A percentile compares a stretch with the other conserved stretches of the same genome.
phyloP scores from a whole-genome alignment of 106 monocot species.

The Dendrobium nobile region DNA sequence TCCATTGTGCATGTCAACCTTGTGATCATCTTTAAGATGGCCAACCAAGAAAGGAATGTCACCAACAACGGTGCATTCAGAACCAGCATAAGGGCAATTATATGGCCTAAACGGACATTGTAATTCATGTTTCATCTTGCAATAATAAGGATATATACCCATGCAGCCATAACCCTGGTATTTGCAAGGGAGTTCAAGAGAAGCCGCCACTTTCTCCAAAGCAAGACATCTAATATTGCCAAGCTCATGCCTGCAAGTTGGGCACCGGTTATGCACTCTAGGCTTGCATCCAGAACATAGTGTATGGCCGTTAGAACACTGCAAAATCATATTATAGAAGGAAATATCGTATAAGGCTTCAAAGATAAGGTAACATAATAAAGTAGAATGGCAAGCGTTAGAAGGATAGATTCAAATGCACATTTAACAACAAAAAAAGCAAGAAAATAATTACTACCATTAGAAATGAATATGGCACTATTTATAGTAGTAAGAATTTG shows the following conservation, averaged over 20 bases:
- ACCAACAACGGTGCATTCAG: slow-evolving; percentile 21
- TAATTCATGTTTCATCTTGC: slow-evolving; percentile 21
- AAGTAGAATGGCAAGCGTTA: no score
- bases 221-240: slow-evolving; percentile 27
- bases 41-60: slow-evolving; percentile 20
- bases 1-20: slow-evolving; percentile 25
- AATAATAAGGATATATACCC: slow-evolving; percentile 22
- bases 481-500: no score
- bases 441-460: no score
- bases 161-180: slow-evolving; percentile 14
- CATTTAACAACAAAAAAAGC: no score
- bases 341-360: background rate
- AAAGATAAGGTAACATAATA: no score
- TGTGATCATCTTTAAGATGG: slow-evolving; percentile 23
- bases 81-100: slow-evolving; percentile 22
- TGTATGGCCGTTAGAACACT: slow-evolving; percentile 25
- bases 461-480: no score
- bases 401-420: no score
- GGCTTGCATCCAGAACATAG: slow-evolving; percentile 24
- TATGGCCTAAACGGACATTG: slow-evolving; percentile 16
- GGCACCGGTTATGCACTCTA: slow-evolving; percentile 21
- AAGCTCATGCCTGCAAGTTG: slow-evolving; percentile 23
- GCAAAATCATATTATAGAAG: slow-evolving; percentile 1
- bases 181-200: slow-evolving; percentile 22
- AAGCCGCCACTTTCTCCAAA: slow-evolving; percentile 20